Conservation (phyloP, 1,284 basidiomycete species). For the Thecaphora frezii region DNA sequence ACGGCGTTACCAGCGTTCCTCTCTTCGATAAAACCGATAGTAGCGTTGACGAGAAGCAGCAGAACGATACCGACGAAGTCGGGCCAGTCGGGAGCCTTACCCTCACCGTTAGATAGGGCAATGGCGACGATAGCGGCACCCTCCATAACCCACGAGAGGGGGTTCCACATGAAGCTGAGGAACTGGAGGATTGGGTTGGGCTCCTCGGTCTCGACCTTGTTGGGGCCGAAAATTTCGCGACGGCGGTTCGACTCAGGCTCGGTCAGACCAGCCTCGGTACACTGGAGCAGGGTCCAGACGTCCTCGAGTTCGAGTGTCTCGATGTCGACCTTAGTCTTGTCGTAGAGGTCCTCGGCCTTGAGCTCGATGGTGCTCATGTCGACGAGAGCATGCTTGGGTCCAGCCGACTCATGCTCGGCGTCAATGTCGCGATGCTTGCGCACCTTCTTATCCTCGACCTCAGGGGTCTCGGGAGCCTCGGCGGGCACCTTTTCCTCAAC, state of each 20-base stretch:
- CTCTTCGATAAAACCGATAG: conserved; percentile 98
- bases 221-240: conserved; percentile 91
- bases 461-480: background rate
- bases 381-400: conserved; percentile 58
- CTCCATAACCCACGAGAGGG: conserved; percentile 88
- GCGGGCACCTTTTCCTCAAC: background rate
- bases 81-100: conserved; percentile 86
- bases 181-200: conserved; percentile 69
- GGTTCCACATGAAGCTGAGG: conserved; percentile 54
- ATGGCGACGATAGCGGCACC: conserved; percentile 94
- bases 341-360: conserved; percentile 90
- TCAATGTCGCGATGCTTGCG: conserved; percentile 45
- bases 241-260: conserved; percentile 77
- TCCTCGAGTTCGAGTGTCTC: conserved; percentile 96
- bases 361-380: conserved; percentile 70
- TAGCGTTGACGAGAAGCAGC: conserved; percentile 88
- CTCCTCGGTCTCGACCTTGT: conserved; percentile 74
- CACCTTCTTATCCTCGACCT: conserved; percentile 31
- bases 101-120: conserved; percentile 88
- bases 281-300: conserved; percentile 93
- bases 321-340: conserved; percentile 98
- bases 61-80: conserved; percentile 96
- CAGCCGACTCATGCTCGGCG: conserved; percentile 37
- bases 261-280: conserved; percentile 74
- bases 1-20: conserved; percentile 95